Evolutionary conservation across 2,329 filamentous ascomycete species (phyloP), one percentile per base, ranked within the genome.

Genomic region (Ceratocystis cacaofunesta): DNA sequence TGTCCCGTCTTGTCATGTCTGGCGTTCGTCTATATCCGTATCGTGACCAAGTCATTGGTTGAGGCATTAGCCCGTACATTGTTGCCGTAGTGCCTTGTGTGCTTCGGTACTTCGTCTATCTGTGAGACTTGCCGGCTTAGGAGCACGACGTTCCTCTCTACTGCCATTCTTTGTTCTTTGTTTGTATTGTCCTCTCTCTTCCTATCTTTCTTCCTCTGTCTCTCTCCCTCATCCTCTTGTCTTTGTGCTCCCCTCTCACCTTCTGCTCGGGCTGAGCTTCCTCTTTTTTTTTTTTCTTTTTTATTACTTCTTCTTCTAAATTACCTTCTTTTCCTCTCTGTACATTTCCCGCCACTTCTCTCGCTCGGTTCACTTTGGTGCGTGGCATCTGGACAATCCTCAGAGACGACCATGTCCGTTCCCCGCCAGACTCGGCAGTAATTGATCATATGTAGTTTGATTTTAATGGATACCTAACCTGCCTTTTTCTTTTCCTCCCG

Each of bases 381-480:
- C 19, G 10, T 50, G 46, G 46, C 19, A 48, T 10, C 46, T 50
- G 46, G 44, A 19, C 22, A 50, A 12, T 41, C 36, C 36, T 41
- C 36, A 41, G 36, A 41, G 36, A 41, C 36, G 36, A 3, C 36
- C 36, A 41, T 8, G 36, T 41, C 36, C 36, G 36, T 41, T 41
- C 10, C 36, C 36, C 36, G 8, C 12, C 36, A 41, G 36, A 41
- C 36, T 41, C 36, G 36, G 36, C 36, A 41, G 10, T 41, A 41
- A n/a, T 57, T 57, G 8, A 57, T n/a, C 25, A 57, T 50, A 50
- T 57, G 22, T 57, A 57, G 52, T 57, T 30, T 57, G 52, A 57
- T 57, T 57, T 57, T 57, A 57, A 57, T 57, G 52, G 30, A 57
- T 57, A 57, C 52, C 52, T 57, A 28, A 28, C 52, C 22, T 32